These are phyloP conservation scores for Xylariaceae sp. DNA, from an alignment of 2,329 filamentous ascomycete genomes.

Conservation along the genomic window DNA sequence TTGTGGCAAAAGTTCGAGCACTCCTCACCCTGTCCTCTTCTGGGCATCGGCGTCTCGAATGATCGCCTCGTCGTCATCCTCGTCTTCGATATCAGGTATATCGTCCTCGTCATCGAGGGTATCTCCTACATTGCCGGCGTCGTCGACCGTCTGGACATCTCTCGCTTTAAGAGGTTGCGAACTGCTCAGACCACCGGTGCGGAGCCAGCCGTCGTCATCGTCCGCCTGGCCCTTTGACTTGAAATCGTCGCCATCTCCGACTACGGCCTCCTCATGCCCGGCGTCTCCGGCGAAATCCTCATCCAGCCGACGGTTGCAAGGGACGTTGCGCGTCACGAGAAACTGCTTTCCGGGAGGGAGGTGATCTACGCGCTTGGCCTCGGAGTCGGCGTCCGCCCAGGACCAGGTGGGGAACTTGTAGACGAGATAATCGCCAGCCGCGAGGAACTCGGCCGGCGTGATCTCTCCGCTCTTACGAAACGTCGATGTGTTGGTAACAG, in stretches of 20 bases:
- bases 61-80: slow-evolving; percentile 93
- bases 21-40: slow-evolving; percentile 41
- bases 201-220: slow-evolving; percentile 82
- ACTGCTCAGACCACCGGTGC: slow-evolving; percentile 73
- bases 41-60: slow-evolving; percentile 65
- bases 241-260: slow-evolving; percentile 69
- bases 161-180: slow-evolving; percentile 69
- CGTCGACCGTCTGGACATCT: slow-evolving; percentile 84
- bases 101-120: slow-evolving; percentile 68
- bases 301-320: slow-evolving; percentile 84
- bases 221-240: slow-evolving; percentile 46
- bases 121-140: slow-evolving; percentile 79
- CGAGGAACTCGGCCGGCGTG: slow-evolving; percentile 93
- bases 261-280: slow-evolving; percentile 78
- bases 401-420: slow-evolving; percentile 99
- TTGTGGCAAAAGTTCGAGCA: not conserved
- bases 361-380: slow-evolving; percentile 70
- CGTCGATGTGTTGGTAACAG: slow-evolving; percentile 82
- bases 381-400: slow-evolving; percentile 85
- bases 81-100: slow-evolving; percentile 97
- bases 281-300: slow-evolving; percentile 89
- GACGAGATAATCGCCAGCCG: slow-evolving; percentile 93
- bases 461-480: slow-evolving; percentile 93
- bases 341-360: slow-evolving; percentile 91
- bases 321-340: slow-evolving; percentile 88